phyloP scores from a whole-genome alignment of 192 early-diverging fungal species.

The Allomyces arbusculus region DNA sequence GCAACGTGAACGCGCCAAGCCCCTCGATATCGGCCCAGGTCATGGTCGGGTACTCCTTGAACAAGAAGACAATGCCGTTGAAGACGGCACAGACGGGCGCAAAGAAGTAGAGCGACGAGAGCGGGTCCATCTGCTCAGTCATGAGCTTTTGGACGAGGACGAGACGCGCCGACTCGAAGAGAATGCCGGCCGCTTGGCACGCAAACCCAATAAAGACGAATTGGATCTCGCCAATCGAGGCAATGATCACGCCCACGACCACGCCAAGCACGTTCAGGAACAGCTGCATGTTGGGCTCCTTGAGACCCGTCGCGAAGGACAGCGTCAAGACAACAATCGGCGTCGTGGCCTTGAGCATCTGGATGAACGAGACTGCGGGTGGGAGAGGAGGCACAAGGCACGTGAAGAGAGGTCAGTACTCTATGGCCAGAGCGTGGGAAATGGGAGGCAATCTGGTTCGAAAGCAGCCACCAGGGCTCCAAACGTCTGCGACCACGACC shows the following conservation, averaged over 20 bases:
- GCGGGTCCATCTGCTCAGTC: slow-evolving; percentile 14
- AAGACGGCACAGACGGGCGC: slow-evolving; percentile 17
- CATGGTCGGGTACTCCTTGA: slow-evolving; percentile 7
- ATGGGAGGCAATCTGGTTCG: too few relatives aligned
- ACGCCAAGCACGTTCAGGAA: slow-evolving; percentile 10
- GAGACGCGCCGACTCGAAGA: slow-evolving; percentile 10
- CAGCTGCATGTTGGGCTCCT: slow-evolving; percentile 2
- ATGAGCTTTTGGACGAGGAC: slow-evolving; percentile 15
- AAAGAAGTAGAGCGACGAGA: slow-evolving; percentile 13
- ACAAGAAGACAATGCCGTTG: slow-evolving; percentile 10
- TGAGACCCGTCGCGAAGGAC: slow-evolving; percentile 1
- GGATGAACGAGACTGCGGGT: slow-evolving; percentile 7
- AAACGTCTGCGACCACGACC: too few relatives aligned
- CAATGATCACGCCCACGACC: slow-evolving; percentile 12
- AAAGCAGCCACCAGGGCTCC: too few relatives aligned
- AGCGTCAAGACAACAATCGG: slow-evolving; percentile 13
- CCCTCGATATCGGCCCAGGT: not conserved
- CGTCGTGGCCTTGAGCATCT: slow-evolving; percentile 19
- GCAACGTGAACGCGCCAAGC: slow-evolving; percentile 5
- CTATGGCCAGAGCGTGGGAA: too few relatives aligned
- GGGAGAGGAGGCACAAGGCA: too few relatives aligned
- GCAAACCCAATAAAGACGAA: slow-evolving; percentile 10
- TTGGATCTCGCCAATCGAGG: slow-evolving; percentile 12
- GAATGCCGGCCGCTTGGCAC: slow-evolving; percentile 9
- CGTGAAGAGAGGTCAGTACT: too few relatives aligned